Base-by-base conservation (phyloP, 257 asterid genomes). In the Ilex asprella region DNA sequence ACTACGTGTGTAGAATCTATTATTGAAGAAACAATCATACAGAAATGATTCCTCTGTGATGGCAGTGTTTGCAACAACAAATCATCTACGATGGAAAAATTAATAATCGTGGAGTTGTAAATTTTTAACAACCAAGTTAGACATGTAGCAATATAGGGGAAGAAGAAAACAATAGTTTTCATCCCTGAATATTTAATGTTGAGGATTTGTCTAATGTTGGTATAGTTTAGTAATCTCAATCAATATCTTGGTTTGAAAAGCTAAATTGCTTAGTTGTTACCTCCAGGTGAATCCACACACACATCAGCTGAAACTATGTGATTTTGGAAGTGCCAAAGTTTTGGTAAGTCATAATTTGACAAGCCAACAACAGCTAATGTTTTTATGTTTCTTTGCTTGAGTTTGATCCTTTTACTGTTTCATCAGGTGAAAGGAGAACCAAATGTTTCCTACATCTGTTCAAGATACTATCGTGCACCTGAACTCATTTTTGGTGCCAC, bases 401-500 rank as follows among this genome's bases (percentile, higher is more conserved):
- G 71, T 75, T 78, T 66, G 79, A 66, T 63, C 65, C 56, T 53
- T 59, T 76, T 56, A 47, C 59, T 74, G 56, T 59, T 61, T 68
- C 66, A 57, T 73, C 79, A 91, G 98, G 98, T 91, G 74, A 87
- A 84, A 82, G 98, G 98, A 68, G 98, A 91, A 69, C 96, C 98
- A 61, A 91, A 91, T 69, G 95, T 91, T 50, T 91, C 98, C 62
- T 91, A 91, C 67, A 91, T 91, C 62, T 91, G 98, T 73, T 91
- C 98, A 43, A 82, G 98, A 84, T 91, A 91, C 74, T 91, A 91
- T 71, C 98, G 98, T 55, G 98, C 98, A 67, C 98, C 98, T 67
- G 98, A 91, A 80, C 98, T 91, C 76, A 88, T 91, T 75, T 91
- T 91, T 65, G 98, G 98, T 73, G 98, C 98, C 73, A 91, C 96